Base-by-base conservation (phyloP, 495 filamentous ascomycete species). In the Hypoxylon crocopeplum region DNA sequence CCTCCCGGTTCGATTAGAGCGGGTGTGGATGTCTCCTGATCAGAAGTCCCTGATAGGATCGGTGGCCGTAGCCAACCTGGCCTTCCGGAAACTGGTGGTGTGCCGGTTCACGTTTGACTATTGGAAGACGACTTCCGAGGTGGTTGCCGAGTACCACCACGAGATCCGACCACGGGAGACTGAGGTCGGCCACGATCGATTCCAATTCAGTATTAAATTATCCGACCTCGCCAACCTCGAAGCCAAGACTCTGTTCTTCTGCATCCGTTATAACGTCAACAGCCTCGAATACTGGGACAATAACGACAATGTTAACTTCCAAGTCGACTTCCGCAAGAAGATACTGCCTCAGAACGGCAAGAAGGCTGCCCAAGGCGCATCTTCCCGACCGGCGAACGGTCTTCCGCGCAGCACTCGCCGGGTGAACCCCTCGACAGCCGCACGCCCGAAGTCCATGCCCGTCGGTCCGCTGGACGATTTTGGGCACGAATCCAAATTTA, bases 91-190 rank as follows among this genome's bases (percentile, higher is more conserved):
- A 70, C 69, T 77, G 7, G 93, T 98, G 32, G 84, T 88, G 16
- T 92, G 91, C 70, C 85, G 94, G 21, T 98, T 98, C 69, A 98
- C 95, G 0, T 83, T 98, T 49, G 94, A 98, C 72, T 92, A 93
- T 69, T 98, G 94, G 94, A 95, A 93, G 77, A 98, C 94, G 0
- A 93, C 92, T 2, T 98, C 94, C 1, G 94, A 98, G 69, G 88
- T 98, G 2, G 80, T 82, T 33, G 95, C 92, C 7, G 92, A 97
- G 66, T 98, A 84, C 74, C 88, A 86, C 70, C 82, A 88, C 49
- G 90, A 95, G 74, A 81, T 92, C 25, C 82, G 85, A 8, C 87
- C 83, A 32, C 83, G 83, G 49, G 86, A 89, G 37, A 72, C 69
- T 6, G 76, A 86, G 11, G 83, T 88, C 64, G 86, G 88, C 24